Base-by-base conservation (phyloP, 2,329 filamentous ascomycete genomes). In the Diaporthe longicolla region DNA sequence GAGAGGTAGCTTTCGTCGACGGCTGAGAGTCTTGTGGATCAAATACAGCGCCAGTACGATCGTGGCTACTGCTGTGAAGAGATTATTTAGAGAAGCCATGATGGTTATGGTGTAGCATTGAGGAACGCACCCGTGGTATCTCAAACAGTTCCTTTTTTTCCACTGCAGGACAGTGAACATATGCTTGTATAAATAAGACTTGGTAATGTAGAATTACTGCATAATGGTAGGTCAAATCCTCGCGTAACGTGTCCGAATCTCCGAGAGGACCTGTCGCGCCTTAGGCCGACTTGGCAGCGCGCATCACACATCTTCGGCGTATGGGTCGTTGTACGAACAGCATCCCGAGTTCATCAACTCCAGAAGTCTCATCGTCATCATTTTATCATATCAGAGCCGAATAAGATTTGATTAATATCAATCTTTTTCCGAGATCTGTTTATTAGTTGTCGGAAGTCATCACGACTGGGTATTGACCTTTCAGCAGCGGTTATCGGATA, bases 371-470 rank as follows among this genome's bases (percentile, higher is more conserved):
- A n/a, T 48, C 19, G 13, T 32, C 21, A 48, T n/a, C 19, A 48
- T 11, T 8, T 21, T 9, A 48, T 21, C 8, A 48, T 48, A 8
- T n/a, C 3, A 48, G 4, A 48, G 8, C 19, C 9, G 8, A 48
- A 3, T n/a, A 8, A n/a, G 21, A n/a, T n/a, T n/a, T n/a, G 2
- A 10, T 15, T n/a, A 1, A 9, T 1, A 48, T 5, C 2, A 11
- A 8, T n/a, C 0, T n/a, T 7, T 8, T 11, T 48, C 10, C 19
- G 21, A 48, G 45, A 8, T 48, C 45, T 10, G 45, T 19, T n/a
- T 10, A 9, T n/a, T 48, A 21, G 45, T 11, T 48, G 7, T 48
- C 19, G 11, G 10, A 48, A 48, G 45, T n/a, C 21, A 8, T n/a
- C 5, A 21, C 21, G 4, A n/a, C 45, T n/a, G 2, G 45, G 45